Conservation (phyloP, 495 filamentous ascomycete genomes). For the Xylaria bambusicola region DNA sequence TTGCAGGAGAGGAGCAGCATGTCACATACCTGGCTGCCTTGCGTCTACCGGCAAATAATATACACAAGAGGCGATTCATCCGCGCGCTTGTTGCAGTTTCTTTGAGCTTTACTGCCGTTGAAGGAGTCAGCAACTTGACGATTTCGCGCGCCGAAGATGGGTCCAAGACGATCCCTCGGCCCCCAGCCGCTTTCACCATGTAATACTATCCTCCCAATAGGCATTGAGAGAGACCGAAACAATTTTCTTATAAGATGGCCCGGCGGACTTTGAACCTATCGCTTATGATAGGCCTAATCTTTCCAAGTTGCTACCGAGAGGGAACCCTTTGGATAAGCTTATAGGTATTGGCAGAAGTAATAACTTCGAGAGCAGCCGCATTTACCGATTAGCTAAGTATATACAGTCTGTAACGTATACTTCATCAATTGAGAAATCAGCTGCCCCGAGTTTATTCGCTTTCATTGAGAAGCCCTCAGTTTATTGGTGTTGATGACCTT, state of each 20-base stretch:
- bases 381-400: conserved; percentile 17
- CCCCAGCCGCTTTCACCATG: conserved; percentile 1
- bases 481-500: conserved; percentile 1
- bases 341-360: conserved; percentile 11
- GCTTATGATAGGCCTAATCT: conserved; percentile 14
- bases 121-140: not conserved
- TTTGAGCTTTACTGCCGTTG: conserved; percentile 6
- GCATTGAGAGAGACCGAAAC: not conserved
- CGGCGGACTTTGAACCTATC: conserved; percentile 1
- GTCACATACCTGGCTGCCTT: not conserved
- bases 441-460: not conserved
- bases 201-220: conserved; percentile 11
- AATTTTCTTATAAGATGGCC: conserved; percentile 6
- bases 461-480: conserved; percentile 1
- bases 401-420: conserved; percentile 3
- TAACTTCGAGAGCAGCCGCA: not conserved
- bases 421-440: not conserved
- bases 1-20: not conserved
- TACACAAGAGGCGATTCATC: conserved; percentile 17
- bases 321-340: conserved; percentile 15
- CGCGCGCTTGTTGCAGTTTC: conserved; percentile 14
- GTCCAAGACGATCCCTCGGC: conserved; percentile 7
- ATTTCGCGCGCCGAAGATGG: conserved; percentile 3
- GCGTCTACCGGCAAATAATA: conserved; percentile 19
- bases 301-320: conserved; percentile 13